Evolutionary conservation across 1,284 basidiomycete species (phyloP), one percentile per base, ranked within the genome.

Genomic region (Ustilago crameri): DNA sequence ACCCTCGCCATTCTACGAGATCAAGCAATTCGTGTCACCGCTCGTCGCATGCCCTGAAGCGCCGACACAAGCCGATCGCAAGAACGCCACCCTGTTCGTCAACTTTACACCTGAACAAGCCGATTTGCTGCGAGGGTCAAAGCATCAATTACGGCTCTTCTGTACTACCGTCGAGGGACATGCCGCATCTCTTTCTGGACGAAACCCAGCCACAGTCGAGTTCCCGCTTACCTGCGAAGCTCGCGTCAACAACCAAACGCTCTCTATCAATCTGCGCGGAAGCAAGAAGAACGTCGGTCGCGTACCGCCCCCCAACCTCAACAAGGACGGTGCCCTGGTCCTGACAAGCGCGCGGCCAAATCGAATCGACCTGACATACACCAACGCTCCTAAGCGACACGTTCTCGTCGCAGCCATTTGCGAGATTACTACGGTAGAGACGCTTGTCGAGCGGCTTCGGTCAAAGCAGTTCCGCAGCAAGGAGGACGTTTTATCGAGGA

Each of bases 231-330:
- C 68, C 1, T 76, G 79, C 57, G 80, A 82, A 46, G 73, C 68
- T 1, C 57, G 75, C 5, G 76, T 82, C 51, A 82, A 82, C 49
- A 59, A 51, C 1, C 45, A 41, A 2, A 40, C 61, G 3, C 65
- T 81, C 2, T 63, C 73, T 3, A 66, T 52, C 24, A 82, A 74
- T 32, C 63, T 82, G 17, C 62, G 70, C 20, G 79, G 81, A 15
- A 82, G 68, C 54, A 81, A 80, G 56, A 82, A 82, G 60, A 55
- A 69, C 22, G 48, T 66, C 0, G 78, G 76, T 1, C 69, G 74
- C 22, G 81, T 82, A 2, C 68, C 79, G 9, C 78, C 80, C 10
- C 81, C 81, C 5, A 69, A 82, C 38, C 61, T 82, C 38, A 81
- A 80, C 68, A 80, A 79, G 51, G 73, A 80, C 45, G 61, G 57